Base-by-base conservation (phyloP, 768 basidiomycete species). In the Rhodotorula kratochvilovae region DNA sequence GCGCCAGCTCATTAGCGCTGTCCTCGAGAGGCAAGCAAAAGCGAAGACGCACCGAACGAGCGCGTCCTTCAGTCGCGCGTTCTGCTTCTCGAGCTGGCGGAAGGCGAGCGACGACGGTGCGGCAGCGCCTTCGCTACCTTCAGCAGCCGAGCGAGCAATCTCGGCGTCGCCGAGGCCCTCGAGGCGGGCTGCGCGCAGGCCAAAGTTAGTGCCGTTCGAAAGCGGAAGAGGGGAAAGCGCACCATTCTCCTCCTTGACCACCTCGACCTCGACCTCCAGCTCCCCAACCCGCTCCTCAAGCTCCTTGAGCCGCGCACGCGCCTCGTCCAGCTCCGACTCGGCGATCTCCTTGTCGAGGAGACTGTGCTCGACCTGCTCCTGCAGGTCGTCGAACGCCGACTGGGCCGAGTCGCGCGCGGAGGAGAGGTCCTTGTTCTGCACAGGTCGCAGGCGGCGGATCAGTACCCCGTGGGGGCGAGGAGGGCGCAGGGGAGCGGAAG, bases 261-360 rank as follows among this genome's bases (percentile, higher is more conserved):
- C 71, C 16, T 46, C 72, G 12, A 75, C 63, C 39, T 74, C 71
- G 45, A 70, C 70, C 42, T 77, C 74, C n/a, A 61, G 55, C 71
- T 60, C 74, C 36, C 63, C 67, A 17, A 57, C 56, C 27, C 56
- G 54, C 57, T 57, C 73, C 53, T 53, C 70, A 13, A 71, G 55
- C 39, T 54, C 54, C 13, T 50, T 70, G 21, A 59, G 46, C n/a
- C 55, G 48, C 11, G 65, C 73, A 29, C 69, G 63, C 31, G 48
- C 64, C 71, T 60, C 74, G 53, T 64, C 68, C 21, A 59, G 57
- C 33, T 61, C 66, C 42, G 33, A 65, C 62, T 55, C 96, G 0
- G 95, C 94, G 50, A 98, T 87, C 80, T 99, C 96, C 81, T 92
- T 92, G 79, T 99, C 96, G 76, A 99, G 81, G 85, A 90, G 90